These are phyloP conservation scores for Alternaria hordeiaustralica DNA, from an alignment of 2,329 filamentous ascomycete genomes.

Conservation along the genomic window DNA sequence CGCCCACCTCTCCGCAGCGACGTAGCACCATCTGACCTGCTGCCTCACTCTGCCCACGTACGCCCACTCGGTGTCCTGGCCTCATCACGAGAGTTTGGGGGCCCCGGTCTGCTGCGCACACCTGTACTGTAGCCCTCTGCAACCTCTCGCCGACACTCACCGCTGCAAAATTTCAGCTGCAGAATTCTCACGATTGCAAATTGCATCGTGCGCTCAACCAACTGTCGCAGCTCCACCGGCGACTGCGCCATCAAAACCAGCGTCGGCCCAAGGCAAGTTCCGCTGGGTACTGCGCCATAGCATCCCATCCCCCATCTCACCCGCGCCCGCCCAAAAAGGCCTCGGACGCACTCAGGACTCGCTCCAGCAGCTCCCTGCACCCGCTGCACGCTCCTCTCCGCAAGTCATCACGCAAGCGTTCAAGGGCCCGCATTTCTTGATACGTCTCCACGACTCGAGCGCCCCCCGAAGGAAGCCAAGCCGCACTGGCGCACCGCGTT, in stretches of 20 bases:
- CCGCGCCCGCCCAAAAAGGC: slow-evolving; percentile 6
- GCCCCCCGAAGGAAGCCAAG: slow-evolving; percentile 23
- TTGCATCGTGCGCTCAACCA: slow-evolving; percentile 22
- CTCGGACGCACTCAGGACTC: slow-evolving; percentile 8
- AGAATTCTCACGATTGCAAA: slow-evolving; percentile 24
- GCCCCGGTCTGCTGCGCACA: slow-evolving; percentile 16
- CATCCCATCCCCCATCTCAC: slow-evolving; percentile 14
- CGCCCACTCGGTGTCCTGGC: slow-evolving; percentile 8
- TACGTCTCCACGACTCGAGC: slow-evolving; percentile 25
- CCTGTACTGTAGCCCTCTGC: slow-evolving; percentile 18
- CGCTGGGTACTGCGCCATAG: slow-evolving; percentile 15
- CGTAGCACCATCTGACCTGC: slow-evolving; percentile 19
- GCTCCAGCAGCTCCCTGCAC: slow-evolving; percentile 20
- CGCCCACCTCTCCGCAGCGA: slow-evolving; percentile 7
- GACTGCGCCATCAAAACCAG: slow-evolving; percentile 10
- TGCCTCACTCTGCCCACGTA: slow-evolving; percentile 20
- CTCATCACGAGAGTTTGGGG: slow-evolving; percentile 6
- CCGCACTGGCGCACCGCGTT: slow-evolving; percentile 28
- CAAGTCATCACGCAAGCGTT: slow-evolving; percentile 22
- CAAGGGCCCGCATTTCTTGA: slow-evolving; percentile 28
- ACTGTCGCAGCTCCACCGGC: slow-evolving; percentile 19
- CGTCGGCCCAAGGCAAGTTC: slow-evolving; percentile 17
- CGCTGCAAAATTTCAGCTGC: slow-evolving; percentile 29
- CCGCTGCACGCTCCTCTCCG: slow-evolving; percentile 25
- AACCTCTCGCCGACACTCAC: slow-evolving; percentile 31